phyloP scores from a whole-genome alignment of 208 protist species.

The Entamoeba histolytica region DNA sequence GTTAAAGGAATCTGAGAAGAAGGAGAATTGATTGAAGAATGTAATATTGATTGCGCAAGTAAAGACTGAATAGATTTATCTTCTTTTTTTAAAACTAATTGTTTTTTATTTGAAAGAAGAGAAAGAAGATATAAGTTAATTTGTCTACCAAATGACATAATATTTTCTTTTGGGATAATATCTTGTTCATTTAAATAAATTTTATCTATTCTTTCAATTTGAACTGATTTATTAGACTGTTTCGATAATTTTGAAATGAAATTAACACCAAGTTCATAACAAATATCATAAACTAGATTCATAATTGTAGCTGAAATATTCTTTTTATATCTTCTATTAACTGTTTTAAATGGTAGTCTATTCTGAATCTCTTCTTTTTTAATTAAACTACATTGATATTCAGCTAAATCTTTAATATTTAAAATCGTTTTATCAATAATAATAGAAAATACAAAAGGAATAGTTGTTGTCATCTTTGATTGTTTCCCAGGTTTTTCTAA shows the following conservation, averaged over 20 bases:
- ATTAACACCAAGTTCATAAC: neutral
- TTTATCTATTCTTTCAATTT: neutral
- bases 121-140: neutral
- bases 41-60: too few species aligned
- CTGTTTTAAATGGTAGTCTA: neutral
- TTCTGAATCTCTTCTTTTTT: neutral
- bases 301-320: neutral
- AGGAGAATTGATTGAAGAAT: too few species aligned
- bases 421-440: neutral
- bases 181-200: neutral
- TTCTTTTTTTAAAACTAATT: neutral
- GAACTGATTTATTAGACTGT: neutral
- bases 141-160: neutral
- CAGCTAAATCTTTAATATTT: neutral
- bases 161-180: neutral
- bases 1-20: too few species aligned
- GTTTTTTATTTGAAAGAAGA: neutral
- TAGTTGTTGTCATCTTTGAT: neutral
- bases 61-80: too few species aligned
- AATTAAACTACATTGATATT: neutral
- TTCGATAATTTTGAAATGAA: neutral
- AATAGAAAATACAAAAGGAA: neutral
- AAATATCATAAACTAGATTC: neutral
- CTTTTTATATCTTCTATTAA: neutral
- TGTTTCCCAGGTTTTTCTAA: neutral